Evolutionary conservation across 164 flowering plant genomes (phyloP), one percentile per base, ranked within the genome.

Genomic region (Malania oleifera): DNA sequence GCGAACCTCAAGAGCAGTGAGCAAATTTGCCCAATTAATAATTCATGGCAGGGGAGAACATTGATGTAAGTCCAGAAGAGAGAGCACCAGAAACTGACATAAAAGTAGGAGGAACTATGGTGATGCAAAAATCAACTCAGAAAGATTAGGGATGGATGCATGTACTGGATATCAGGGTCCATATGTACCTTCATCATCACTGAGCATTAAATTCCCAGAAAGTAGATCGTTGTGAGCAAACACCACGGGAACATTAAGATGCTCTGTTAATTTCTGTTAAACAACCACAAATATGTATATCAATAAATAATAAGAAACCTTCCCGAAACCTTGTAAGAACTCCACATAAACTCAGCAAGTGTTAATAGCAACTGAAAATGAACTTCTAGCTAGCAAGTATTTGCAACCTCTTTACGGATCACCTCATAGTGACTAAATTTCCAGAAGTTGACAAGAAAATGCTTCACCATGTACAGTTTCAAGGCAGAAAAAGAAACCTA

Each of bases 171-270:
- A 45, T 34, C 12, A 22, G 43, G n/a, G 24, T 7, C 31, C 19
- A 53, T 14, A 43, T 10, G 37, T 77, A 93, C 99, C 96, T 83
- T 90, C 82, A 61, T 82, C 82, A 40, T 85, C 96, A 71, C 82
- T 90, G 34, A 80, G 73, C 99, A 93, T 93, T 68, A 93, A 56
- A 65, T 93, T 93, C 57, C 99, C 99, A 72, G 91, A 82, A 54
- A 93, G 95, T 68, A 93, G 71, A 67, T 93, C 99, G 67, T 93
- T 93, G 72, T 93, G 99, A 63, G 86, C 70, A 81, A 76, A 93
- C 34, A 90, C 95, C 62, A 93, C 95, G 1, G 96, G 97, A 63
- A 96, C 77, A 66, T 82, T 71, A 19, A 93, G 80, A 64, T 43
- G 69, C 56, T 74, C 76, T 18, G 96, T 81, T 62, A 93, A 57